Evolutionary conservation across 306 rosid species (phyloP).

Genomic region (Rubus idaeus): DNA sequence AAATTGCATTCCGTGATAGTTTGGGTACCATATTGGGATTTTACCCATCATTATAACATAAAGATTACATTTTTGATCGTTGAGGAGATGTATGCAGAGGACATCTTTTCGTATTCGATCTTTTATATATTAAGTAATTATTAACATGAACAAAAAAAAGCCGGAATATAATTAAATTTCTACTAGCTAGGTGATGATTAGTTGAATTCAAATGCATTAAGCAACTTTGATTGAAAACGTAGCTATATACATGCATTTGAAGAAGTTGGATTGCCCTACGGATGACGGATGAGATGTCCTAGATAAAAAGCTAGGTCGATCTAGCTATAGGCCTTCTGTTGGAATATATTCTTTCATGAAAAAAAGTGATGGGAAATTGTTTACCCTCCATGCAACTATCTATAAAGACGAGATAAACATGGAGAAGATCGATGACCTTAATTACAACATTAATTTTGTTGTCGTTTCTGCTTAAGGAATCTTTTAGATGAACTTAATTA

Average conservation of each 20-base stretch:
- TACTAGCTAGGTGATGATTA: background rate
- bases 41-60: too few relatives aligned
- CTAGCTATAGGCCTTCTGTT: slow-evolving; percentile 34
- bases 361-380: slow-evolving; percentile 46
- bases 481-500: background rate
- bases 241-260: background rate
- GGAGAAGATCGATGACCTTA: too few relatives aligned
- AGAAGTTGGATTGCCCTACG: background rate
- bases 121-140: too few relatives aligned
- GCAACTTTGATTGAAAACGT: background rate
- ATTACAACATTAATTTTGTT: background rate
- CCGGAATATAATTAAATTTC: background rate
- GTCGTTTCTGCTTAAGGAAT: background rate
- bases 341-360: slow-evolving; percentile 24
- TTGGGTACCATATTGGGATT: too few relatives aligned
- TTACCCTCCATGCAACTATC: slow-evolving; percentile 12
- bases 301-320: slow-evolving; percentile 13
- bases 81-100: too few relatives aligned
- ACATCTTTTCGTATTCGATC: background rate
- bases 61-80: too few relatives aligned
- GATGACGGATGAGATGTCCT: slow-evolving; percentile 13
- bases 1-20: too few relatives aligned
- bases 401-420: slow-evolving; percentile 6
- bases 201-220: background rate
- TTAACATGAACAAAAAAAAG: background rate